These are phyloP conservation scores for Leccinum subgranulosum DNA, from an alignment of 768 basidiomycete species.

Conservation along the genomic window DNA sequence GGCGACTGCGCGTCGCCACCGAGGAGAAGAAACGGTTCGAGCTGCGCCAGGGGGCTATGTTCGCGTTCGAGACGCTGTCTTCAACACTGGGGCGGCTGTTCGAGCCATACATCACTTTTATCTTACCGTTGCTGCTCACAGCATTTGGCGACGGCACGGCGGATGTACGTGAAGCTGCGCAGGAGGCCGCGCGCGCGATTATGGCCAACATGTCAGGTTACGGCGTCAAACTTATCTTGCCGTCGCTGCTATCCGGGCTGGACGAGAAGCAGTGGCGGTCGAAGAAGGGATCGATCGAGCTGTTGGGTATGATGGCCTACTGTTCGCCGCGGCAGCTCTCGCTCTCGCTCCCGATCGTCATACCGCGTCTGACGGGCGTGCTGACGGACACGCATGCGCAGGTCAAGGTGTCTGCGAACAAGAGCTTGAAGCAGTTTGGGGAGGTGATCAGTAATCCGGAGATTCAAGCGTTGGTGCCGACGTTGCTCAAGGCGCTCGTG, in stretches of 20 bases:
- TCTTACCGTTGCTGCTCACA: conserved; percentile 78
- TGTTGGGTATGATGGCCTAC: conserved; percentile 98
- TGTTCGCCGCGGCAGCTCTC: conserved; percentile 95
- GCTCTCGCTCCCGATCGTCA: conserved; percentile 91
- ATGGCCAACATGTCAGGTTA: conserved; percentile 95
- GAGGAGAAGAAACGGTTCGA: conserved; percentile 91
- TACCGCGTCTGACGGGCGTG: conserved; percentile 91
- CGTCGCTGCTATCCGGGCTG: conserved; percentile 81
- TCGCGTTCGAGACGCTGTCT: conserved; percentile 91
- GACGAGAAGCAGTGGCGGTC: conserved; percentile 99
- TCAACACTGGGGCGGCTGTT: conserved; percentile 84
- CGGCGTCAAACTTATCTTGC: conserved; percentile 93
- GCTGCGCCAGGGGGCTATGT: conserved; percentile 89
- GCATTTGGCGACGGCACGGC: conserved; percentile 82
- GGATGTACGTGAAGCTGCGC: conserved; percentile 91
- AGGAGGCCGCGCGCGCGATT: conserved; percentile 89
- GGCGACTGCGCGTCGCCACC: conserved; percentile 65
- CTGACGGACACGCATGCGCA: conserved; percentile 97
- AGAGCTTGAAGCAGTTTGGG: conserved; percentile 95
- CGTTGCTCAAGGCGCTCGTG: conserved; percentile 90
- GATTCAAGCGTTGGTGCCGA: conserved; percentile 85
- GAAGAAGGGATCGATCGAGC: conserved; percentile 95
- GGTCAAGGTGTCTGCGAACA: conserved; percentile 89
- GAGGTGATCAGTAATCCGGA: conserved; percentile 99
- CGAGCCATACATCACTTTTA: conserved; percentile 86